A percentile compares a stretch with the other conserved stretches of the same genome.
phyloP scores from a whole-genome alignment of 768 basidiomycete species.

The Lactarius vividus region DNA sequence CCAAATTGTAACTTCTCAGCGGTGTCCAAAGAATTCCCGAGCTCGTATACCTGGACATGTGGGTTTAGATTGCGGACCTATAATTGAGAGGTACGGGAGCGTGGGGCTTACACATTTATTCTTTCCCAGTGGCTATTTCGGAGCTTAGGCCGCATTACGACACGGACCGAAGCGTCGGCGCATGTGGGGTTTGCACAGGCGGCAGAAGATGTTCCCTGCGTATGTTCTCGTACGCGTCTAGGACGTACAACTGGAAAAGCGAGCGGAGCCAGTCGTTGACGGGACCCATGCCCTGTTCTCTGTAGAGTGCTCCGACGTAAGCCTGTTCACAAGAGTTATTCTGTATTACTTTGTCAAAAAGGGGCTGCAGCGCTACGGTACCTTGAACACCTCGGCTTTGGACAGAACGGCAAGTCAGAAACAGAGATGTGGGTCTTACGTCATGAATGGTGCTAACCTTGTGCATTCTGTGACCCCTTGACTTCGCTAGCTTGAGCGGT shows the following conservation, averaged over 20 bases:
- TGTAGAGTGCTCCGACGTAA: conserved; percentile 19
- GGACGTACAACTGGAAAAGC: conserved; percentile 4
- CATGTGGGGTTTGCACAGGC: background rate
- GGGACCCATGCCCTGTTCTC: conserved; percentile 18
- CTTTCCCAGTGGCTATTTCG: background rate
- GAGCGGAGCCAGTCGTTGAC: conserved; percentile 13
- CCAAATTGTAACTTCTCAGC: background rate
- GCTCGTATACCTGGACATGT: background rate
- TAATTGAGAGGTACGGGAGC: background rate
- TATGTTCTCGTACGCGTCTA: conserved; percentile 13
- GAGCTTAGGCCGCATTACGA: background rate
- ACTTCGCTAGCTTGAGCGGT: conserved; percentile 16
- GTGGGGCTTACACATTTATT: background rate
- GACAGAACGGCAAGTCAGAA: background rate
- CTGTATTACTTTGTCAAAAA: background rate
- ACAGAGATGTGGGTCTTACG: background rate
- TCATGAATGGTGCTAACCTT: conserved; percentile 5
- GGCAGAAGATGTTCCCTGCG: conserved; percentile 14
- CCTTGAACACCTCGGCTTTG: conserved; percentile 25
- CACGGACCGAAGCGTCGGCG: background rate
- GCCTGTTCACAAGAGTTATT: background rate
- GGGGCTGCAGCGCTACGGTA: background rate
- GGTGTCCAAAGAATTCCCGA: background rate
- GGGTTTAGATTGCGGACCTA: background rate
- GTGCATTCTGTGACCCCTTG: conserved; percentile 13